Evolutionary conservation across 2,329 filamentous ascomycete species (phyloP).

Genomic region (Botrytis galanthina): DNA sequence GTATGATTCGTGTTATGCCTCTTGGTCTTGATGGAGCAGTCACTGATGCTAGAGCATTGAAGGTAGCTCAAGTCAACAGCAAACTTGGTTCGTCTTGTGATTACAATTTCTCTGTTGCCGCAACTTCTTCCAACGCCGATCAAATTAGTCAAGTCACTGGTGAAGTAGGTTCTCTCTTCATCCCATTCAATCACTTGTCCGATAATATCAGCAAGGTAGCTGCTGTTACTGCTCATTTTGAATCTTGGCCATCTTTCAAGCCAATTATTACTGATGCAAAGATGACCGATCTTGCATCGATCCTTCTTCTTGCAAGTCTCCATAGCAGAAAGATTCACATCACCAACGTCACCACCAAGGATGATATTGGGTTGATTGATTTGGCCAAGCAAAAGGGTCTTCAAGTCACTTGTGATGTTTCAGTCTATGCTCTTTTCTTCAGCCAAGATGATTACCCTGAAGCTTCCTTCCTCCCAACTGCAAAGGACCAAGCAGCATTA

Average conservation of each 20-base stretch:
- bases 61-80: constrained; percentile 68
- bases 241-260: constrained; percentile 73
- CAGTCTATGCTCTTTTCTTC: constrained; percentile 75
- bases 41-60: constrained; percentile 69
- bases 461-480: constrained; percentile 64
- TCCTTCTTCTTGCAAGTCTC: constrained; percentile 72
- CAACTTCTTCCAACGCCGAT: constrained; percentile 69
- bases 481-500: constrained; percentile 66
- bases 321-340: constrained; percentile 78
- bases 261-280: constrained; percentile 80
- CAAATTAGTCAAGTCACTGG: constrained; percentile 70
- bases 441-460: constrained; percentile 68
- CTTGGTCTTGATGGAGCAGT: constrained; percentile 70
- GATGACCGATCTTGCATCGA: constrained; percentile 76
- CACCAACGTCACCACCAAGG: constrained; percentile 76
- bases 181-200: constrained; percentile 75
- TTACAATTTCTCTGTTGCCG: constrained; percentile 76
- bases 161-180: constrained; percentile 77
- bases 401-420: constrained; percentile 78
- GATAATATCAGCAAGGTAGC: constrained; percentile 84
- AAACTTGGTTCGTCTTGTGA: constrained; percentile 69
- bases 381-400: constrained; percentile 79
- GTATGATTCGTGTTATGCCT: constrained; percentile 77
- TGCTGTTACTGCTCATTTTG: constrained; percentile 75
- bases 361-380: constrained; percentile 74